Percentiles rank a stretch among this genome's conserved stretches.
Conservation (phyloP, 805 yeast genomes). For the Maudiozyma bulderi region DNA sequence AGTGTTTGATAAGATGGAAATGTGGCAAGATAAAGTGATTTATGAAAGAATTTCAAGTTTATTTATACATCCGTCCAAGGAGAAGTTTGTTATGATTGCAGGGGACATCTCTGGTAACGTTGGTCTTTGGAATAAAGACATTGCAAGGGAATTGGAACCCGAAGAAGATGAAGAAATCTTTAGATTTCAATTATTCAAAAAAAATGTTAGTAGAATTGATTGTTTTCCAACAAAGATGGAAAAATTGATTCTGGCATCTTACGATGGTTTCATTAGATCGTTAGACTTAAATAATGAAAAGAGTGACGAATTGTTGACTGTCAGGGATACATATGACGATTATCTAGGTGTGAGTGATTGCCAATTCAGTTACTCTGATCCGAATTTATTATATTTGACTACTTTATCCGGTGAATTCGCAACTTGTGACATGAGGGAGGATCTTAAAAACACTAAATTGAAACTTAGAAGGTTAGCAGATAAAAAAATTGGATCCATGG, state of each 20-base stretch:
- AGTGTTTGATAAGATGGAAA: conserved; percentile 49
- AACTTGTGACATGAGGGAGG: conserved; percentile 56
- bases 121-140: conserved; percentile 71
- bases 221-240: conserved; percentile 42
- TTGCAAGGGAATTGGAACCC: conserved; percentile 10
- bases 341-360: conserved; percentile 69
- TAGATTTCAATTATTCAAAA: conserved; percentile 65
- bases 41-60: conserved; percentile 63
- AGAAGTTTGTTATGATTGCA: conserved; percentile 58
- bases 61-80: conserved; percentile 63
- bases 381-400: conserved; percentile 56
- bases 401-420: conserved; percentile 77
- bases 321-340: conserved; percentile 43
- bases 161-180: conserved; percentile 41
- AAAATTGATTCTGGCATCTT: conserved; percentile 60
- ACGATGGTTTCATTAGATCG: conserved; percentile 78
- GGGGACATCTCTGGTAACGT: conserved; percentile 85
- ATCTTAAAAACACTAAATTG: conserved; percentile 10
- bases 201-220: conserved; percentile 55
- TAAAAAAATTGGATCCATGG: conserved; percentile 86
- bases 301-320: conserved; percentile 52
- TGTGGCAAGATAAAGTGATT: conserved; percentile 61
- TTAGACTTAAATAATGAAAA: conserved; percentile 56
- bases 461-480: conserved; percentile 60
- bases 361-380: conserved; percentile 39